Conservation (phyloP, 2,329 filamentous ascomycete genomes). For the Fusarium anthophilum region DNA sequence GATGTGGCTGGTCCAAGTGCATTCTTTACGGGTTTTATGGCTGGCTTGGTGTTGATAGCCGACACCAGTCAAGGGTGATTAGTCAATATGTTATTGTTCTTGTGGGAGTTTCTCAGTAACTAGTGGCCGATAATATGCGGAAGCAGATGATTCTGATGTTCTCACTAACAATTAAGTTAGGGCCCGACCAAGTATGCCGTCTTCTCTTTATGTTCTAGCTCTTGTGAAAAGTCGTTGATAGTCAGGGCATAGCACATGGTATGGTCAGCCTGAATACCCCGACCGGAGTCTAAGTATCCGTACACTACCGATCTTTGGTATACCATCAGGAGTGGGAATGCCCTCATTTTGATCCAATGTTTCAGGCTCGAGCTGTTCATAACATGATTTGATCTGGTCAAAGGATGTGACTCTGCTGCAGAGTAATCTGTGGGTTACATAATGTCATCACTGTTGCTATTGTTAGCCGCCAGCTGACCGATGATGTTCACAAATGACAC, state of each 20-base stretch:
- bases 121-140: background rate
- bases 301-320: background rate
- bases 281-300: background rate
- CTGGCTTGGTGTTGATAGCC: background rate
- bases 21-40: conserved; percentile 1
- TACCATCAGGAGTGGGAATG: conserved; percentile 7
- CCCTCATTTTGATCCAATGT: conserved; percentile 4
- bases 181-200: background rate
- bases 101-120: background rate
- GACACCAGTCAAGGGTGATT: background rate
- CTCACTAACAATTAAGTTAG: background rate
- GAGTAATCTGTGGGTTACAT: background rate
- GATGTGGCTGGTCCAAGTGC: conserved; percentile 21
- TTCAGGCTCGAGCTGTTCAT: background rate
- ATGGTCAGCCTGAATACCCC: background rate
- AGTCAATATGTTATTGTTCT: background rate
- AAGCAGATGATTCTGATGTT: background rate
- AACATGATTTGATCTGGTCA: background rate
- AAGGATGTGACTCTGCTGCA: background rate
- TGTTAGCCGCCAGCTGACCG: background rate
- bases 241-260: background rate
- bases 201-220: background rate
- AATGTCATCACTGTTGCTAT: background rate
- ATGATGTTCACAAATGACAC: background rate
- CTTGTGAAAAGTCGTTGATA: background rate